Evolutionary conservation across 202 grass and related monocot species (phyloP).

Genomic region (Digitaria exilis): DNA sequence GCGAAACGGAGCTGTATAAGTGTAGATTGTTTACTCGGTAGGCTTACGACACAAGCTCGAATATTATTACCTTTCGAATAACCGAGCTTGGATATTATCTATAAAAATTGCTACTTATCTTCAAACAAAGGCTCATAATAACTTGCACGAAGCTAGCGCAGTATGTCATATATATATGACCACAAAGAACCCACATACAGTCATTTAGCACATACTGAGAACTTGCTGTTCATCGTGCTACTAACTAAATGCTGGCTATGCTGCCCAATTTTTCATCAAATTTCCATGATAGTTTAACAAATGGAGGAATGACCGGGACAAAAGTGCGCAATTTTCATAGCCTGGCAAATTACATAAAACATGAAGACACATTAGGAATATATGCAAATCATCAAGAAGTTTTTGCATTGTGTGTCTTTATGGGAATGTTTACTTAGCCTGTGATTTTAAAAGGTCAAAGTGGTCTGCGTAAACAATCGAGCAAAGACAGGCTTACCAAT

Average conservation of each 20-base stretch:
- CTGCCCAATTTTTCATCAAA: not conserved
- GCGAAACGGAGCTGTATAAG: too few species aligned
- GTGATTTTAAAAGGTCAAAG: conserved; percentile 62
- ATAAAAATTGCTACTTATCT: not conserved
- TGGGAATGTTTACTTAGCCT: not conserved
- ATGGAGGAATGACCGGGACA: not conserved
- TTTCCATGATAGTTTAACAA: not conserved
- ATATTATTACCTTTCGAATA: not conserved
- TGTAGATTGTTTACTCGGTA: too few species aligned
- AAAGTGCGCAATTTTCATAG: not conserved
- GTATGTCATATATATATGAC: not conserved
- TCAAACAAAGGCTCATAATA: not conserved
- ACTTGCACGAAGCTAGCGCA: not conserved
- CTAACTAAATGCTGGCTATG: not conserved
- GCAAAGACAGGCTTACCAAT: conserved; percentile 50
- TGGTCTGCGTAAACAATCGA: conserved; percentile 38
- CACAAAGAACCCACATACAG: not conserved
- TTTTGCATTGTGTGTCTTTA: not conserved
- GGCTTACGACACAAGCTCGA: not conserved
- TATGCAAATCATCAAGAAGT: not conserved
- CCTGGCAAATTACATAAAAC: not conserved
- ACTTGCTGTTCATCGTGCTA: not conserved
- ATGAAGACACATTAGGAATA: not conserved
- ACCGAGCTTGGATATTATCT: not conserved
- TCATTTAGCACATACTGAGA: not conserved